These are phyloP conservation scores for Nevesoporus exiguus DNA, from an alignment of 768 basidiomycete species.

Conservation along the genomic window DNA sequence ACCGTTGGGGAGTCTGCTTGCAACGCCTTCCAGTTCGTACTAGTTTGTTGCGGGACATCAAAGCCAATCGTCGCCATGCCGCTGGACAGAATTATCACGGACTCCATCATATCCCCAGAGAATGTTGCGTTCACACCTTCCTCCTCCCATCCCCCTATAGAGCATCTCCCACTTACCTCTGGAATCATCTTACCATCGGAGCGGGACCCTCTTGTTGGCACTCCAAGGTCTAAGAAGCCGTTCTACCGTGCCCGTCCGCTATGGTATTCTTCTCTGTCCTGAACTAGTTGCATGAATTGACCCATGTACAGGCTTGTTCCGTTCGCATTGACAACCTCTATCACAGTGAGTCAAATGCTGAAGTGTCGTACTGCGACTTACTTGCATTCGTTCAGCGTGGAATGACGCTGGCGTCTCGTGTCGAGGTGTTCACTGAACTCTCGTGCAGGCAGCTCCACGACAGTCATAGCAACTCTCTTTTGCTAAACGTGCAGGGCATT, in stretches of 20 bases:
- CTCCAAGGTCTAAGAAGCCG: slow-evolving; percentile 35
- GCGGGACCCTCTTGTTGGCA: slow-evolving; percentile 31
- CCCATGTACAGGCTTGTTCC: slow-evolving; percentile 58
- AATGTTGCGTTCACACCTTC: slow-evolving; percentile 29
- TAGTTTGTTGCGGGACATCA: background rate
- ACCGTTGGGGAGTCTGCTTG: background rate
- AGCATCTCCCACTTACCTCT: slow-evolving; percentile 13
- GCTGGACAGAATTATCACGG: slow-evolving; percentile 32
- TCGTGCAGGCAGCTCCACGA: slow-evolving; percentile 60
- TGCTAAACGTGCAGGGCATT: background rate
- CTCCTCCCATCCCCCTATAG: slow-evolving; percentile 15
- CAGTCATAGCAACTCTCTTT: slow-evolving; percentile 38
- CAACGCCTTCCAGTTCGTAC: slow-evolving; percentile 4
- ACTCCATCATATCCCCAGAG: slow-evolving; percentile 35
- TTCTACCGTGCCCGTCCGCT: slow-evolving; percentile 50
- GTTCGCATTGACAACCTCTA: slow-evolving; percentile 59
- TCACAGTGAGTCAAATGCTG: slow-evolving; percentile 50
- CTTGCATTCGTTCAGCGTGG: slow-evolving; percentile 52
- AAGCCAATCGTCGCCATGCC: slow-evolving; percentile 15
- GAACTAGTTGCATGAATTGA: slow-evolving; percentile 4
- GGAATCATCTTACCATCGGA: slow-evolving; percentile 28
- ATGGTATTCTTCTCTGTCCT: slow-evolving; percentile 32
- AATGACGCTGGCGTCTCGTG: slow-evolving; percentile 73
- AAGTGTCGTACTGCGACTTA: background rate
- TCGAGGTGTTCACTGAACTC: slow-evolving; percentile 76